Evolutionary conservation across 2,329 filamentous ascomycete genomes (phyloP).

Genomic region (Exophiala aquamarina): DNA sequence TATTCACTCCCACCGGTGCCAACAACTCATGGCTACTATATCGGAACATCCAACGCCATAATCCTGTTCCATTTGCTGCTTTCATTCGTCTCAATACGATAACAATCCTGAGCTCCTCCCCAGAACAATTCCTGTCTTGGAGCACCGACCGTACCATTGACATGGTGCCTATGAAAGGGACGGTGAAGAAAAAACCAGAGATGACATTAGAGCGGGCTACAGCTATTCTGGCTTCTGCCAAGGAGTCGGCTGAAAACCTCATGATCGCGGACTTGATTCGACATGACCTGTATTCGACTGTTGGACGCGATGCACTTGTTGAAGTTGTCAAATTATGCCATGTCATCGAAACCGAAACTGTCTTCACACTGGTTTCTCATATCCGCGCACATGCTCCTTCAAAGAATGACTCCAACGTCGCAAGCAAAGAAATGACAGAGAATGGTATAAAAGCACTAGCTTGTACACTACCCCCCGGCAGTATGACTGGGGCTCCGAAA

Average conservation of each 20-base stretch:
- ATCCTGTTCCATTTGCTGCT: conserved; percentile 82
- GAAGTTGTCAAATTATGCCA: conserved; percentile 74
- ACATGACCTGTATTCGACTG: conserved; percentile 70
- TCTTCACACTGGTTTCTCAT: conserved; percentile 88
- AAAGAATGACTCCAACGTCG: conserved; percentile 10
- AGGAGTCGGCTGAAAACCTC: conserved; percentile 92
- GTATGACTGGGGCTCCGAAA: conserved; percentile 96
- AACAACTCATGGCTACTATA: conserved; percentile 69
- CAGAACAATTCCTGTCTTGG: conserved; percentile 83
- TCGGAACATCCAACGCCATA: conserved; percentile 65
- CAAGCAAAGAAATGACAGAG: conserved; percentile 31
- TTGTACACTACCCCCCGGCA: conserved; percentile 79
- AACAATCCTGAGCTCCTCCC: conserved; percentile 79
- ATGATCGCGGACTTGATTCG: conserved; percentile 98
- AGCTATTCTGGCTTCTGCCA: conserved; percentile 71
- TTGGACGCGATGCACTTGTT: conserved; percentile 46
- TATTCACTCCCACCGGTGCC: conserved; percentile 44
- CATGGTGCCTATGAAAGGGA: conserved; percentile 95
- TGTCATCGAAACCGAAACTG: conserved; percentile 86
- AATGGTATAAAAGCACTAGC: conserved; percentile 57
- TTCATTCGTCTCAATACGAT: conserved; percentile 69
- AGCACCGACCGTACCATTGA: conserved; percentile 50
- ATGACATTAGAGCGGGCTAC: conserved; percentile 73
- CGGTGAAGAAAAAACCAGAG: conserved; percentile 72
- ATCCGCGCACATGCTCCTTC: conserved; percentile 63